Evolutionary conservation across 2,329 filamentous ascomycete species (phyloP).

Genomic region (Nakataea oryzae): DNA sequence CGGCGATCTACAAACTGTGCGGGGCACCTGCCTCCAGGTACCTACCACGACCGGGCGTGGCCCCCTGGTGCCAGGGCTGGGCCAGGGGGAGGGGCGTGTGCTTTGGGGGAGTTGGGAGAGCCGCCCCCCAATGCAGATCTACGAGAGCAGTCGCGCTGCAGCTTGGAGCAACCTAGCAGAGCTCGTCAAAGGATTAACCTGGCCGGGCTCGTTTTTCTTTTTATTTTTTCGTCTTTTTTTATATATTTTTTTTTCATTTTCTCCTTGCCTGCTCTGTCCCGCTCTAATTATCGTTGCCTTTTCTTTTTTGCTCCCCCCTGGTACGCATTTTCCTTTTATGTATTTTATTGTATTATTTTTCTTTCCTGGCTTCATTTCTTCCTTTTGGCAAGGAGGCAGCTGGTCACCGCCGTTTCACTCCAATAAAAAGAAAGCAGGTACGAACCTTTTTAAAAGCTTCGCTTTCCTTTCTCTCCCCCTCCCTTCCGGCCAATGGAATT

Average conservation of each 20-base stretch:
- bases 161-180: background rate
- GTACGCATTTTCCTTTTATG: background rate
- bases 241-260: conserved; percentile 1
- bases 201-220: background rate
- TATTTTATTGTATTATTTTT: background rate
- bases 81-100: background rate
- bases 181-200: background rate
- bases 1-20: background rate
- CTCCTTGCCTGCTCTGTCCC: background rate
- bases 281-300: background rate
- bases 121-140: background rate
- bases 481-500: background rate
- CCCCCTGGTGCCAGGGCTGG: background rate
- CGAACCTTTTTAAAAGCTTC: background rate
- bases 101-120: background rate
- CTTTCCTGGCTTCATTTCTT: conserved; percentile 2
- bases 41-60: background rate
- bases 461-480: background rate
- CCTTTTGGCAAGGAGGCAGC: conserved; percentile 1
- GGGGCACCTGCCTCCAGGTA: background rate
- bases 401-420: background rate
- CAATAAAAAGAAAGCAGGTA: background rate
- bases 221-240: conserved; percentile 2
- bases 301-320: background rate
- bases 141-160: background rate